Conservation (phyloP, 352 stramenopile species). For the Peronospora farinosa region DNA sequence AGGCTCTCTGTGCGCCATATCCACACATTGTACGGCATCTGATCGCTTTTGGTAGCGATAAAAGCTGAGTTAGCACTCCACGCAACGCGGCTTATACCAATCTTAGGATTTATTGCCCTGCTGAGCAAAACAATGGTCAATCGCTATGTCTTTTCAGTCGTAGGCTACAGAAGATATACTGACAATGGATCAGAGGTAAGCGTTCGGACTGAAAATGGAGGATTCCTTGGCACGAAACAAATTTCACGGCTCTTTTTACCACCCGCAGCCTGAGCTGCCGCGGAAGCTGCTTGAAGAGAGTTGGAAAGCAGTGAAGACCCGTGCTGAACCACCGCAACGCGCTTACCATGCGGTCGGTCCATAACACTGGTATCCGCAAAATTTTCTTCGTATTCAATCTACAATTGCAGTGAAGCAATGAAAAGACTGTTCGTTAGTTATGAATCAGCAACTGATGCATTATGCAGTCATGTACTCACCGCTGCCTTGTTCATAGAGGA, state of each 20-base stretch:
- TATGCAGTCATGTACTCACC: conserved; percentile 14
- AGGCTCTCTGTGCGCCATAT: conserved; percentile 75
- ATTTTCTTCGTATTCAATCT: conserved; percentile 71
- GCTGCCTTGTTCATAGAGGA: conserved; percentile 42
- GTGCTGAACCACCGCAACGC: conserved; percentile 38
- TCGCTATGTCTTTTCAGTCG: neutral
- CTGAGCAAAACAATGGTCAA: conserved; percentile 1
- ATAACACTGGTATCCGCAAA: conserved; percentile 44
- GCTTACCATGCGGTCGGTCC: conserved; percentile 54
- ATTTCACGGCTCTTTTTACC: conserved; percentile 46
- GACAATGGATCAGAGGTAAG: conserved; percentile 63
- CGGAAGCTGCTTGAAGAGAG: conserved; percentile 52
- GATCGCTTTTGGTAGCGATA: conserved; percentile 70
- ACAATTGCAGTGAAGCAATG: neutral
- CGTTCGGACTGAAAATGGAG: conserved; percentile 68
- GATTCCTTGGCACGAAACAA: conserved; percentile 60
- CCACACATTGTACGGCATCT: conserved; percentile 83
- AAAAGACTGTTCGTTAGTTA: neutral
- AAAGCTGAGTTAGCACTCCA: conserved; percentile 70
- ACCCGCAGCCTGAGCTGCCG: conserved; percentile 47
- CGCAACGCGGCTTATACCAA: conserved; percentile 55
- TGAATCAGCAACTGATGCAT: neutral
- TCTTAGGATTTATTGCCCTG: conserved; percentile 65
- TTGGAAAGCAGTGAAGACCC: conserved; percentile 42
- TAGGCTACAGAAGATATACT: conserved; percentile 5